Base-by-base conservation (phyloP, 2,329 filamentous ascomycete genomes). In the Mycosphaerelloides madeirae region DNA sequence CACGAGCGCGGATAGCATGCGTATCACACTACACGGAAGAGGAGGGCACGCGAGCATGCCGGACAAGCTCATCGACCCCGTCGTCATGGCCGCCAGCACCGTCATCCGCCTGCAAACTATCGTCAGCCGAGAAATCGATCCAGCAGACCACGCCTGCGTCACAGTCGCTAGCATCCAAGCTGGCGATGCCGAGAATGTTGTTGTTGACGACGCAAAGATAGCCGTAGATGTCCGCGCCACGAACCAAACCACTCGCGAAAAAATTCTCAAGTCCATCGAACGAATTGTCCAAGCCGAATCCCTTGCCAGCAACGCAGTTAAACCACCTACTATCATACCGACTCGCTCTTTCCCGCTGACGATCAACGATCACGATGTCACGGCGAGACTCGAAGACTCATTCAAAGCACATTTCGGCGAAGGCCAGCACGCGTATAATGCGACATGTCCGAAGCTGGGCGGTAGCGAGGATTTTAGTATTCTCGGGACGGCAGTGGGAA, bases 131-230 rank as follows among this genome's bases (percentile, higher is more conserved):
- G 78, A 80, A 60, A 63, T 77, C 3, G 68, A 77, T 43, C 72
- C 78, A 1, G 49, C 41, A 22, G 77, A 81, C 44, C 65, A 72
- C 11, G 76, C 71, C 11, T 79, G 82, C 6, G 68, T 83, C 6
- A 81, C 78, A 0, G 76, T 81, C 6, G 77, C 76, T 7, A 72
- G 70, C 41, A 61, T 82, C n/a, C 72, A 79, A 47, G 78, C 76
- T 0, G 79, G 79, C 1, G 71, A 78, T 49, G 72, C 76, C 1
- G 78, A 80, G 58, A 83, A 82, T 53, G 72, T 83, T 43, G 81
- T 83, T 41, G 68, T 76, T 0, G 75, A 77, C 41, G 59, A 68
- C 12, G 79, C 78, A 0, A 67, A 73, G 38, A 65, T 83, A 3
- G 74, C 74, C 11, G 59, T 83, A 31, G 74, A 82, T 54, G 70